Conservation (phyloP, 768 basidiomycete genomes). For the Auriscalpium microsporum region DNA sequence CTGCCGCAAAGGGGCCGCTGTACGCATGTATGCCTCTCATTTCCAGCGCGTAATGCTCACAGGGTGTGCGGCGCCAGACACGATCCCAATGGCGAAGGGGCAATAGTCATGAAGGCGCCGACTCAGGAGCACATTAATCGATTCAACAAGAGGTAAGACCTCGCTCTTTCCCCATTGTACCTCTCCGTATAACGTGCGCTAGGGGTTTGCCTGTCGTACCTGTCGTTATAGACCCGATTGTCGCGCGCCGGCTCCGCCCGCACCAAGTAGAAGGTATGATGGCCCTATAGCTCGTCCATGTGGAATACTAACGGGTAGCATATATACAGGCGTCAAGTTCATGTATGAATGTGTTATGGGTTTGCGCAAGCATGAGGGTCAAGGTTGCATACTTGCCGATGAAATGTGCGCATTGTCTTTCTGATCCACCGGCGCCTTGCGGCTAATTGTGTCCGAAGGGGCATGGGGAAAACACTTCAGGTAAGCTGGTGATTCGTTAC, state of each 20-base stretch:
- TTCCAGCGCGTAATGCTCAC: no score
- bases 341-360: conserved; percentile 97
- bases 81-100: conserved; percentile 67
- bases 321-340: conserved; percentile 61
- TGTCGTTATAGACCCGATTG: conserved; percentile 87
- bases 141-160: conserved; percentile 62
- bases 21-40: conserved; percentile 23
- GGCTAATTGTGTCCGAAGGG: conserved; percentile 42
- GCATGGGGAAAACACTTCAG: conserved; percentile 93
- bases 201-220: conserved; percentile 61
- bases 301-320: background rate
- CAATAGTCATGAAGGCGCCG: conserved; percentile 81
- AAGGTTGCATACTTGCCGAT: conserved; percentile 94
- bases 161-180: background rate
- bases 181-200: background rate
- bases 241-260: conserved; percentile 66
- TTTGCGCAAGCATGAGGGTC: conserved; percentile 79
- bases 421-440: background rate
- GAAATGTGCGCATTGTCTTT: conserved; percentile 57
- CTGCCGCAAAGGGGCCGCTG: conserved; percentile 32
- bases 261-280: conserved; percentile 81
- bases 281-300: conserved; percentile 5
- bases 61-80: conserved; percentile 36
- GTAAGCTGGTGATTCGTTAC: conserved; percentile 23
- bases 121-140: conserved; percentile 54